These are phyloP conservation scores for Copromyces sp. DNA, from an alignment of 495 filamentous ascomycete species.

Conservation along the genomic window DNA sequence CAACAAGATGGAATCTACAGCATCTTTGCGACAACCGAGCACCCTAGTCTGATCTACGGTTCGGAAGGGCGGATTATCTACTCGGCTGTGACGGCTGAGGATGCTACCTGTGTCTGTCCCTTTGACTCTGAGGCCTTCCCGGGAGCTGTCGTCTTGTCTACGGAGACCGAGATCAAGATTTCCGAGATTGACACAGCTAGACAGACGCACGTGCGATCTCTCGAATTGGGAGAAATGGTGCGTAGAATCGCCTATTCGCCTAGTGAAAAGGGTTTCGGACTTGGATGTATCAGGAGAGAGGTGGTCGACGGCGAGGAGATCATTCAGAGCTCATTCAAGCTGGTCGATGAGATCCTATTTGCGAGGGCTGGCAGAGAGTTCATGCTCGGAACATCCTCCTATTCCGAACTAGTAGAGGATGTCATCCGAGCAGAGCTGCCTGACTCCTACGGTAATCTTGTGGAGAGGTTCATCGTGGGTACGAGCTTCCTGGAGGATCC, in stretches of 20 bases:
- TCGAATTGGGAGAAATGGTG: constrained; percentile 72
- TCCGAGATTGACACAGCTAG: constrained; percentile 73
- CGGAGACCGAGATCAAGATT: constrained; percentile 65
- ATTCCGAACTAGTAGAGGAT: constrained; percentile 73
- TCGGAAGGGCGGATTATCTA: constrained; percentile 82
- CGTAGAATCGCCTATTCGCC: constrained; percentile 80
- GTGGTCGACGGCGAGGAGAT: constrained; percentile 37
- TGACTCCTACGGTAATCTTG: constrained; percentile 48
- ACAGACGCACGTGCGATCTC: constrained; percentile 73
- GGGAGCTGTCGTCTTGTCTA: constrained; percentile 69
- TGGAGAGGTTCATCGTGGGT: constrained; percentile 80
- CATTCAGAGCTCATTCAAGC: constrained; percentile 36
- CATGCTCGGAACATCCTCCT: constrained; percentile 37
- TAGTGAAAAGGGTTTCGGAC: constrained; percentile 67
- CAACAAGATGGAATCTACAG: constrained; percentile 51
- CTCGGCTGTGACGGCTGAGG: constrained; percentile 89
- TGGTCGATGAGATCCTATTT: constrained; percentile 45
- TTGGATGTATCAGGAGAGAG: constrained; percentile 69
- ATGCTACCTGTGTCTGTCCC: constrained; percentile 66
- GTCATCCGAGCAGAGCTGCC: constrained; percentile 70
- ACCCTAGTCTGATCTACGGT: constrained; percentile 85
- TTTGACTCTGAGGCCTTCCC: constrained; percentile 79
- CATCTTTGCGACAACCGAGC: constrained; percentile 89
- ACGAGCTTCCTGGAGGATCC: constrained; percentile 66
- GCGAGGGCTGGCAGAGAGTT: constrained; percentile 33